Base-by-base conservation (phyloP, 1,284 basidiomycete genomes). In the Schizophyllum amplum region DNA sequence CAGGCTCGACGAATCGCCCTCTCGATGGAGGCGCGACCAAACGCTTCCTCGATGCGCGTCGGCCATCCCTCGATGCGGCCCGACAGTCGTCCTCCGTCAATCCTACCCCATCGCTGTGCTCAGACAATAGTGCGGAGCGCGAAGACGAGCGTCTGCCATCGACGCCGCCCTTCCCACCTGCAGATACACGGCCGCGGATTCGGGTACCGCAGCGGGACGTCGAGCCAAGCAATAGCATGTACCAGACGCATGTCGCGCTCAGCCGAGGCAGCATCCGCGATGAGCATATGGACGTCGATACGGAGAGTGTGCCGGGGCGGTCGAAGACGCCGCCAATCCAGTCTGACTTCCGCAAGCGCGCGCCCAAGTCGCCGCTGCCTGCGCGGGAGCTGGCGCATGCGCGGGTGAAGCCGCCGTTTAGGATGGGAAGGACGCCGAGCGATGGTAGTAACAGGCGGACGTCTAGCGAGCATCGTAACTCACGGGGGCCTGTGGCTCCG, bases 91-190 rank as follows among this genome's bases (percentile, higher is more conserved):
- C 65, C n/a, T 65, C 67, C 22, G 67, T 68, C 48, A 69, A 67
- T 20, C 67, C 78, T 7, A 87, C 86, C 0, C 86, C 86, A 0
- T 88, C 86, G 0, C 71, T 89, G 4, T 85, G 80, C 33, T 42
- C 33, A 42, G 33, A 42, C 7, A 42, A 42, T 17, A 42, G 33
- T 9, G 33, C 46, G 0, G 71, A 69, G 50, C 64, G 56, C 47
- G 65, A 63, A 26, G 70, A 63, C 17, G 58, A 61, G 51, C 58
- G 48, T 11, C 57, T 56, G 13, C 54, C 55, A 17, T 42, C 33
- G 33, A 42, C 33, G 17, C 33, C 33, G 17, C 33, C 33, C 3
- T 42, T 42, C 33, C 33, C 33, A 17, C 33, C 33, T 17, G 33
- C 33, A 9, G 33, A 42, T 42, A 42, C 33, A 17, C 33, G 33